These are phyloP conservation scores for Diplogelasinospora grovesii DNA, from an alignment of 495 filamentous ascomycete species.

Conservation along the genomic window DNA sequence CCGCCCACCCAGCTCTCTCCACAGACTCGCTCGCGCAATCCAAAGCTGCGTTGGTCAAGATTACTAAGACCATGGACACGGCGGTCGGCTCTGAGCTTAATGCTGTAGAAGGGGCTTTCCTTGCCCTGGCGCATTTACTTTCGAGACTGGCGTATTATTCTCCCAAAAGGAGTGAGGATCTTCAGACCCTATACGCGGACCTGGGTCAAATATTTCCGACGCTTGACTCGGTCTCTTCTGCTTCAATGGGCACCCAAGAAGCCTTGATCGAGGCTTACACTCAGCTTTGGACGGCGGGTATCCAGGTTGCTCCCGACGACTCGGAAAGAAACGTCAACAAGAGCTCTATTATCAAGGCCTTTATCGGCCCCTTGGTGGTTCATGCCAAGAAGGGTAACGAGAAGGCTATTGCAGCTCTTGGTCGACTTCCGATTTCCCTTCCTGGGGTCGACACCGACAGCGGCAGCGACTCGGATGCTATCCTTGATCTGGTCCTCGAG, in stretches of 20 bases:
- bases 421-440: conserved; percentile 54
- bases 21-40: conserved; percentile 13
- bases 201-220: conserved; percentile 15
- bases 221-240: conserved; percentile 13
- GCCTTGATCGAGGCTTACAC: conserved; percentile 58
- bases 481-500: conserved; percentile 44
- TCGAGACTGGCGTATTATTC: conserved; percentile 27
- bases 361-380: conserved; percentile 53
- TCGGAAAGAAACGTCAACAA: conserved; percentile 1
- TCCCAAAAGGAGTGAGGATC: too few relatives aligned
- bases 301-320: conserved; percentile 14
- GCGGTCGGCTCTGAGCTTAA: conserved; percentile 31
- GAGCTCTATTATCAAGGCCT: conserved; percentile 9
- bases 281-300: conserved; percentile 65
- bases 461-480: conserved; percentile 3
- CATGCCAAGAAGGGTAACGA: conserved; percentile 77
- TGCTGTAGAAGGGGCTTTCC: conserved; percentile 29
- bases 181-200: background rate
- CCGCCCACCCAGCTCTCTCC: conserved; percentile 50
- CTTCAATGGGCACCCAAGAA: conserved; percentile 26
- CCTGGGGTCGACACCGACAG: conserved; percentile 15
- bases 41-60: conserved; percentile 7
- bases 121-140: conserved; percentile 22
- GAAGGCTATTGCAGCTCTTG: conserved; percentile 68
- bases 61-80: conserved; percentile 16